Base-by-base conservation (phyloP, 2,329 filamentous ascomycete species). In the Amauroascus niger region DNA sequence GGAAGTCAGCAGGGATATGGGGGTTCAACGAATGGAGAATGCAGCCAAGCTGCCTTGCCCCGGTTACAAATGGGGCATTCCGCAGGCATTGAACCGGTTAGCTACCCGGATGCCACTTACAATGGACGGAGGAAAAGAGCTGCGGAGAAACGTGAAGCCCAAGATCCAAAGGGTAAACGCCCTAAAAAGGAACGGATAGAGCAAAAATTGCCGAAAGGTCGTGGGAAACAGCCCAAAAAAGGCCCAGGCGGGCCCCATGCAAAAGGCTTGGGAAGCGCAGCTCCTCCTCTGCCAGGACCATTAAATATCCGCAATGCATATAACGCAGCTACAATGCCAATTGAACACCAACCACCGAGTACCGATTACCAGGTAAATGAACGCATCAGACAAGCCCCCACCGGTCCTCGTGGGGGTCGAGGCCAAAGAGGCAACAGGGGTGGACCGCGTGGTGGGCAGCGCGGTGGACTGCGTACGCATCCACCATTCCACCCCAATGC, bases 321-420 rank as follows among this genome's bases (percentile, higher is more conserved):
- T 49, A 22, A 6, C 14, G 16, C 26, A 11, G 24, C 5, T 22
- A 16, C 24, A 22, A 20, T 2, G 6, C 16, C 35, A 33, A 35
- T 35, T 44, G 40, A 16, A 6, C 3, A 26, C 24, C 26, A 7
- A 9, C 26, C 49, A 33, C 37, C 20, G 24, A 16, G 14, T 3
- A 2, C 14, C 28, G 2, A 33, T 43, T 20, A 43, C 28, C n/a
- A 14, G 3, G 14, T 14, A 6, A 30, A 44, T 16, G 39, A 33
- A 9, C 6, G 3, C 18, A 7, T 1, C 6, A 51, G 20, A 11
- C 30, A 14, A 6, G 16, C 44, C 18, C 28, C 49, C 7, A 44
- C 39, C 11, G 49, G 49, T 26, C 49, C 49, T 32, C 49, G 48
- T 32, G 35, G n/a, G 6, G 26, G 13, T 35, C 49, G 49, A 7